A percentile compares a stretch with the other conserved stretches of the same genome.
These are phyloP conservation scores for Saccharomycopsis microspora DNA, from an alignment of 805 yeast genomes.

Conservation along the genomic window DNA sequence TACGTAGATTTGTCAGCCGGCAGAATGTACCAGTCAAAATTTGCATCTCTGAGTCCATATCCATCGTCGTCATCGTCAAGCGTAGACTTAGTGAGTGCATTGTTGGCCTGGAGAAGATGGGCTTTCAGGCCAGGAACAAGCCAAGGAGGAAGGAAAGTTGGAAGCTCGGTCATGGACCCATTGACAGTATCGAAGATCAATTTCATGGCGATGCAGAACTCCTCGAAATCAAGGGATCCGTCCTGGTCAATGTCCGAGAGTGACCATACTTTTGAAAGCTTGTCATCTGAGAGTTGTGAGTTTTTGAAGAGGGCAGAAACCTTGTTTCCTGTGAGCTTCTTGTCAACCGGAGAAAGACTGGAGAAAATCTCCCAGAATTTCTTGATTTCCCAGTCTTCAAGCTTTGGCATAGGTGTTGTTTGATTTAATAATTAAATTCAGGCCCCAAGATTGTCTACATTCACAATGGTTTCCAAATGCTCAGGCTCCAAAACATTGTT, in stretches of 20 bases:
- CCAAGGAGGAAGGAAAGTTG: constrained; percentile 78
- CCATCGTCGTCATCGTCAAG: constrained; percentile 54
- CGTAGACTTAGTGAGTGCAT: constrained; percentile 26
- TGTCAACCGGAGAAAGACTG: constrained; percentile 73
- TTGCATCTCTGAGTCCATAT: constrained; percentile 45
- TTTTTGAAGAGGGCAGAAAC: constrained; percentile 82
- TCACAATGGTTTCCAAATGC: too few species aligned
- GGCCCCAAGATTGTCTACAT: too few species aligned
- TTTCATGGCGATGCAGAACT: constrained; percentile 95
- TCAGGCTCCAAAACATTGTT: too few species aligned
- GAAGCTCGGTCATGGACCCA: constrained; percentile 50
- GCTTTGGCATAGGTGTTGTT: constrained; percentile 24
- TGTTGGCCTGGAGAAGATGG: constrained; percentile 80
- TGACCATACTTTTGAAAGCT: constrained; percentile 81
- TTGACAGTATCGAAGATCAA: constrained; percentile 85
- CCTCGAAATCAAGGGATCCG: constrained; percentile 90
- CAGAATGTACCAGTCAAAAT: constrained; percentile 93
- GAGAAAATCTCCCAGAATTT: constrained; percentile 97
- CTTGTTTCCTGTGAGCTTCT: constrained; percentile 73
- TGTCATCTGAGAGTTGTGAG: constrained; percentile 69
- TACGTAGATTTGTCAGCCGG: constrained; percentile 76
- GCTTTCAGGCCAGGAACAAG: constrained; percentile 82
- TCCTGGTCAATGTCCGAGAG: constrained; percentile 88
- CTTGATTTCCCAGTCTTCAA: constrained; percentile 92
- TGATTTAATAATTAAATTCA: neutral